Evolutionary conservation across 208 protist species (phyloP).

Genomic region (Crithidia fasciculata): DNA sequence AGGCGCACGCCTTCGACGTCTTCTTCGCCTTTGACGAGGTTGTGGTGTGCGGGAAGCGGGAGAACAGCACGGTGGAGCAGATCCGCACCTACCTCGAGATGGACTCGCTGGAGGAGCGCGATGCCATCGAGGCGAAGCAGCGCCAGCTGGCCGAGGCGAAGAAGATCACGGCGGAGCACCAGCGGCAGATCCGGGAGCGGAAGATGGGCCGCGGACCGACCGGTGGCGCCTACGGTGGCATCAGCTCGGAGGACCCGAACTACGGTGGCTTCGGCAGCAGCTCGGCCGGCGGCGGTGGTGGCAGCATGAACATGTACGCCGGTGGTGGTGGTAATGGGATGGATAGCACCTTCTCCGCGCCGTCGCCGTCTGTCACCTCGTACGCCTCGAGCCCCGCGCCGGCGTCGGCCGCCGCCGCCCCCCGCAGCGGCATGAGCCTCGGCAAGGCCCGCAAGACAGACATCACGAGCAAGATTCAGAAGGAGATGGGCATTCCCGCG

Average conservation of each 20-base stretch:
- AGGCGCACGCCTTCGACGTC: constrained; percentile 91
- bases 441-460: constrained; percentile 74
- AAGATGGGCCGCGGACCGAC: constrained; percentile 37
- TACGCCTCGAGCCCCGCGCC: background rate
- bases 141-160: constrained; percentile 92
- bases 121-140: constrained; percentile 76
- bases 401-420: constrained; percentile 24
- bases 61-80: constrained; percentile 94
- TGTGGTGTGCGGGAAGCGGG: constrained; percentile 93
- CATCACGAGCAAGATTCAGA: constrained; percentile 75
- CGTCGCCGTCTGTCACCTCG: constrained; percentile 7
- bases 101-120: constrained; percentile 97
- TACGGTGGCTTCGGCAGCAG: constrained; percentile 45
- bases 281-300: constrained; percentile 15
- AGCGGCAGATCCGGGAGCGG: constrained; percentile 82
- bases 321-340: constrained; percentile 10
- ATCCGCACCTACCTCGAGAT: constrained; percentile 97
- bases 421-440: constrained; percentile 71
- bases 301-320: constrained; percentile 22
- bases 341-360: constrained; percentile 13
- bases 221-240: constrained; percentile 75
- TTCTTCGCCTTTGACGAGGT: constrained; percentile 98
- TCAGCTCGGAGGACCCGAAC: constrained; percentile 65
- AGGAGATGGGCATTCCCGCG: constrained; percentile 58
- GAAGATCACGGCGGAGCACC: constrained; percentile 86